Conservation (phyloP, 192 early-diverging fungal species). For the Backusella morwellensis region DNA sequence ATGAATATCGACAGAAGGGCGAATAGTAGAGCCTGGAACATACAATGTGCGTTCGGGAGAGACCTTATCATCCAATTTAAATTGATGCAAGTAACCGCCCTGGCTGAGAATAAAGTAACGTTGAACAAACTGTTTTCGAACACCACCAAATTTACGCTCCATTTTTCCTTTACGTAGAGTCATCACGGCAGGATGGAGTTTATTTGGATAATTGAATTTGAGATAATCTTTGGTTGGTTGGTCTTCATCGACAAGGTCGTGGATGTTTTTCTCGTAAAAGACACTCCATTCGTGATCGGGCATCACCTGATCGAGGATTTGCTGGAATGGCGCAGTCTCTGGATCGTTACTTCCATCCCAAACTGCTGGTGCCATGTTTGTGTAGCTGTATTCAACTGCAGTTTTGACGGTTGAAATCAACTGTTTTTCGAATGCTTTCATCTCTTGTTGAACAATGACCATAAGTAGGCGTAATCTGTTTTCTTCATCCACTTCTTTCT, state of each 20-base stretch:
- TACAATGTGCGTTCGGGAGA: constrained; percentile 43
- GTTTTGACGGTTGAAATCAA: constrained; percentile 19
- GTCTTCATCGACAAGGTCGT: constrained; percentile 42
- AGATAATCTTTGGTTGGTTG: constrained; percentile 24
- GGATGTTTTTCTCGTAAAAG: constrained; percentile 32
- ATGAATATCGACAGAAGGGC: constrained; percentile 25
- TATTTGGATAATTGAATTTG: constrained; percentile 42
- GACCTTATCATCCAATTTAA: constrained; percentile 22
- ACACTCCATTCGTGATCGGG: constrained; percentile 41
- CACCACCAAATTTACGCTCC: constrained; percentile 32
- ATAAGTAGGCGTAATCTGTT: constrained; percentile 33
- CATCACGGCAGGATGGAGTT: constrained; percentile 31
- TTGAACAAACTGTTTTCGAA: constrained; percentile 43
- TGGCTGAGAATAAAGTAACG: constrained; percentile 45
- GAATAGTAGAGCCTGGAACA: constrained; percentile 33
- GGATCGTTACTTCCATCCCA: constrained; percentile 21
- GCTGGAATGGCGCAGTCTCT: constrained; percentile 19
- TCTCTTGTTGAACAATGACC: constrained; percentile 27
- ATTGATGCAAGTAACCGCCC: constrained; percentile 45
- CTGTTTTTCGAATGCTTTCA: constrained; percentile 22
- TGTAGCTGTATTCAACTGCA: constrained; percentile 19
- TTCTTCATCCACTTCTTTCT: constrained; percentile 37
- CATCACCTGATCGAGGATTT: background rate
- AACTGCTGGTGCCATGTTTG: background rate
- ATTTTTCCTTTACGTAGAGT: constrained; percentile 40